These are phyloP conservation scores for Didymellaceae sp. DNA, from an alignment of 2,329 filamentous ascomycete genomes.

Conservation along the genomic window DNA sequence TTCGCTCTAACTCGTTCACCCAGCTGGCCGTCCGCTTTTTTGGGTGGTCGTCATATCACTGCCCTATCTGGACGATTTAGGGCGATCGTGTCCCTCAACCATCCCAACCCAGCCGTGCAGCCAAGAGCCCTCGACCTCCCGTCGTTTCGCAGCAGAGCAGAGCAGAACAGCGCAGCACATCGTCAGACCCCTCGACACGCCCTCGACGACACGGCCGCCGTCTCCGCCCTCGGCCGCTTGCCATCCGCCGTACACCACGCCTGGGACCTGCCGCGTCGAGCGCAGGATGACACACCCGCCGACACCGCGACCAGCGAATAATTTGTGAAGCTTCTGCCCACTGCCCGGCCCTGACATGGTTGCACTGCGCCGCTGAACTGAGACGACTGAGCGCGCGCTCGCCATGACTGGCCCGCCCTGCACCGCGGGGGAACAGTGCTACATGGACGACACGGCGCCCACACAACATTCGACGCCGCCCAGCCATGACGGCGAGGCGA, in stretches of 20 bases:
- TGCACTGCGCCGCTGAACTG: slow-evolving; percentile 37
- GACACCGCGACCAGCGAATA: slow-evolving; percentile 19
- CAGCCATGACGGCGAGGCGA: slow-evolving; percentile 6
- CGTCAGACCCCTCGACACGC: neutral
- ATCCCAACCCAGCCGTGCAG: slow-evolving; percentile 14
- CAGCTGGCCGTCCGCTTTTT: slow-evolving; percentile 7
- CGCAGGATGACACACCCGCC: slow-evolving; percentile 40
- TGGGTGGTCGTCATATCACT: slow-evolving; percentile 12
- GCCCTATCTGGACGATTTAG: slow-evolving; percentile 13
- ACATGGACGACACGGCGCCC: slow-evolving; percentile 27
- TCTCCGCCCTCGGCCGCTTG: neutral
- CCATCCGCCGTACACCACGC: neutral
- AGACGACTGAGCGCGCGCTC: slow-evolving; percentile 32
- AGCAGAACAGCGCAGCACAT: neutral
- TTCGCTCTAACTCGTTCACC: slow-evolving; percentile 11
- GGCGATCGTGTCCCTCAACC: slow-evolving; percentile 21
- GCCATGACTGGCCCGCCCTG: slow-evolving; percentile 41
- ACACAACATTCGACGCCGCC: slow-evolving; percentile 9
- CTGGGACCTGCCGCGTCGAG: slow-evolving; percentile 9
- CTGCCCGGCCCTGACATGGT: slow-evolving; percentile 38
- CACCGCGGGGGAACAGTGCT: slow-evolving; percentile 35
- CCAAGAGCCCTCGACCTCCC: slow-evolving; percentile 13
- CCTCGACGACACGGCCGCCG: neutral
- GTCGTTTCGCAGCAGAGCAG: slow-evolving; percentile 7
- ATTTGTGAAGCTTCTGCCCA: slow-evolving; percentile 4